Evolutionary conservation across 345 rosid species (phyloP), one percentile per base, ranked within the genome.

Genomic region (Populus ilicifolia): DNA sequence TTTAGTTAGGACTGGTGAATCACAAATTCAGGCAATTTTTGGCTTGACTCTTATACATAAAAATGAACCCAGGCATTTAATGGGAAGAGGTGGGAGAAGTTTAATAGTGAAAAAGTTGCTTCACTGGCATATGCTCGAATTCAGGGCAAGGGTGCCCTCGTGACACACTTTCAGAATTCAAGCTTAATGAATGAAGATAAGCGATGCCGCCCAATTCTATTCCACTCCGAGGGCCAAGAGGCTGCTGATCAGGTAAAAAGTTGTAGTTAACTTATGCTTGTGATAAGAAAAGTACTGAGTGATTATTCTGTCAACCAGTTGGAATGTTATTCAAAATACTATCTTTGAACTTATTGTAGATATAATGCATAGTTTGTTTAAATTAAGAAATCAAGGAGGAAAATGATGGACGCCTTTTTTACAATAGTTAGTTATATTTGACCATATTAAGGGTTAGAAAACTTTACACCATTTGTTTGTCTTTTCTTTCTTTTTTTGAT

Each of bases 81-180:
- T 78, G 75, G 75, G 68, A 78, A 78, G 64, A 78, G 72, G 71
- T 78, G 80, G 80, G 80, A 78, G 76, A 78, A 78, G 70, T 78
- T 78, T 38, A 78, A 78, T 50, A 78, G 80, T 29, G 80, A 78
- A 64, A 78, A 78, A 35, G 80, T 78, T 50, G 80, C 80, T 23
- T 78, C 75, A 6, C 68, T 78, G 66, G 80, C 80, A 25, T 78
- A 78, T 78, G 80, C 80, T 9, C 59, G 80, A 63, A 71, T 78
- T 70, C 80, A 78, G 73, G 80, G 80, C 39, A 78, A 78, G 80
- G 35, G 63, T 64, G 80, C 80, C 23, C 80, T 78, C n/a, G 80
- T 71, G 27, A 67, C 62, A 23, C 80, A 78, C 69, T 78, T 71
- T 65, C 80, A 78, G 75, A 78, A 78, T 64, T 78, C 80, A 44